phyloP scores from a whole-genome alignment of 2,329 filamentous ascomycete species.

The Trichoderma cornu-damae region DNA sequence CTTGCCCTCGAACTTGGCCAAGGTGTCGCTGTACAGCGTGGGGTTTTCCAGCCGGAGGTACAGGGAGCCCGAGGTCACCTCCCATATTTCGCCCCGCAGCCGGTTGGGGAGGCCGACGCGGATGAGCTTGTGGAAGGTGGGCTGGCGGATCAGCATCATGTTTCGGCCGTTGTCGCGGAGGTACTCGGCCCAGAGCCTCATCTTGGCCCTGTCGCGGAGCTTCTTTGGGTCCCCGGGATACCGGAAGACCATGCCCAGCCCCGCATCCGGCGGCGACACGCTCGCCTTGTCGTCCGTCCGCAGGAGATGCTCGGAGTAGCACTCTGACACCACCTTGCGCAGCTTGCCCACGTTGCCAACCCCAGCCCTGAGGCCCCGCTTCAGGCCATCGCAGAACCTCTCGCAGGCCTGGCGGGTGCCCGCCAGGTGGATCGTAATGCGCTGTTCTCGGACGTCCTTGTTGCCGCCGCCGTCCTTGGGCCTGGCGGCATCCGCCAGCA shows the following conservation, averaged over 20 bases:
- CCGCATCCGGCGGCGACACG: slow-evolving; percentile 69
- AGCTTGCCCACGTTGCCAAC: slow-evolving; percentile 85
- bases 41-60: slow-evolving; percentile 85
- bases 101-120: slow-evolving; percentile 91
- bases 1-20: slow-evolving; percentile 75
- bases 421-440: slow-evolving; percentile 85
- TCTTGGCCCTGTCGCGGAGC: slow-evolving; percentile 90
- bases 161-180: slow-evolving; percentile 92
- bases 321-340: slow-evolving; percentile 72
- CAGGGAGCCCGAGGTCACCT: slow-evolving; percentile 85
- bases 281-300: slow-evolving; percentile 59
- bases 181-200: slow-evolving; percentile 96
- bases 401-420: slow-evolving; percentile 87
- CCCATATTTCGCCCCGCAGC: slow-evolving; percentile 91
- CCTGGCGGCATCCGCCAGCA: slow-evolving; percentile 53
- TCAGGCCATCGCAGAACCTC: slow-evolving; percentile 91
- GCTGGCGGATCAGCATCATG: slow-evolving; percentile 84
- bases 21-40: slow-evolving; percentile 74
- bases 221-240: slow-evolving; percentile 96
- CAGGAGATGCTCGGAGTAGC: slow-evolving; percentile 84
- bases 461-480: slow-evolving; percentile 37
- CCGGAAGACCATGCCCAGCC: slow-evolving; percentile 83
- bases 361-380: slow-evolving; percentile 78
- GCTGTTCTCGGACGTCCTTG: slow-evolving; percentile 59
- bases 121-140: slow-evolving; percentile 96